Base-by-base conservation (phyloP, 768 basidiomycete genomes). In the Hypholoma sublateritium region DNA sequence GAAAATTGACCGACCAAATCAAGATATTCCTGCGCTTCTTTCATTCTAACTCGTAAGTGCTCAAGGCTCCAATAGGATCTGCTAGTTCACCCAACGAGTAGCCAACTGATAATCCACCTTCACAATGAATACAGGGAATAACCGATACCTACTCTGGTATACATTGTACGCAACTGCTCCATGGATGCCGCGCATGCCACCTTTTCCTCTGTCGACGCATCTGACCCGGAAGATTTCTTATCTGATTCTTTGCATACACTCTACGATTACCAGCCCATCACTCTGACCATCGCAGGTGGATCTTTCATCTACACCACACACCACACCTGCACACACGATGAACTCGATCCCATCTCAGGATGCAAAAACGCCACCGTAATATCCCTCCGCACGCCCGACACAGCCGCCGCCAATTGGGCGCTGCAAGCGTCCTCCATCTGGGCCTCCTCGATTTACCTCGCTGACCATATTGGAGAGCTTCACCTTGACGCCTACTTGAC, bases 361-460 rank as follows among this genome's bases (percentile, higher is more conserved):
- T 45, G 53, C 53, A 17, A 21, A 44, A 37, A 41, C 44, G 42
- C 68, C 9, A 55, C 56, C 32, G 63, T 60, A 32, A 76, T 89
- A 49, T 73, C 75, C 0, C 70, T 90, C 42, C 65, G 67, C 13
- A 85, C 80, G 1, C 89, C 90, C 11, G 86, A 91, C 64, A 86
- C 89, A 11, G 72, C 79, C 11, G 73, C 86, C 19, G 74, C 77
- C 16, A 89, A 91, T 64, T 92, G 90, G 90, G 76, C 81, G 1
- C 69, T 92, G 2, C 89, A 93, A 56, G 91, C 90, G 1, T 85
- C 87, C 21, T 87, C 87, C 14, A 83, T 92, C 64, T 93, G 89
- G 91, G 72, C 77, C 5, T 79, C 90, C 5, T 82, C 89, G 14
- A 69, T 82, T 42, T 88, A 83, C 71, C 69, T 91, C 43, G 86